Evolutionary conservation across 164 flowering plant species (phyloP).

Genomic region (Houttuynia cordata): DNA sequence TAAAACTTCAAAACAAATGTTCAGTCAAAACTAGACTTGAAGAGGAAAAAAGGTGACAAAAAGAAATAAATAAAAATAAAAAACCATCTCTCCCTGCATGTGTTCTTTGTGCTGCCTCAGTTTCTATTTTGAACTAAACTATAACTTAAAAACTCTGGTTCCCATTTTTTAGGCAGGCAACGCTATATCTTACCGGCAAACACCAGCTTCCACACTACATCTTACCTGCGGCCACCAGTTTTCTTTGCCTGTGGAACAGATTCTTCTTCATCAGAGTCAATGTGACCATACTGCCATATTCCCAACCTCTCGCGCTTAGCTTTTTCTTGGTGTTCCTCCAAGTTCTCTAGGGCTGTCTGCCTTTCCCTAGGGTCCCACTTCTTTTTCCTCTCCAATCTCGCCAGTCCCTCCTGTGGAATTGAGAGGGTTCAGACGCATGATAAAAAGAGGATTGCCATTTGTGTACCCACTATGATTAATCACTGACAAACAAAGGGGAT

Average conservation of each 20-base stretch:
- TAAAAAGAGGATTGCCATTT: background rate
- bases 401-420: slow-evolving; percentile 65
- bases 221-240: slow-evolving; percentile 55
- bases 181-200: slow-evolving; percentile 31
- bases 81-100: background rate
- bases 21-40: background rate
- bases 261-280: slow-evolving; percentile 92
- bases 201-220: slow-evolving; percentile 35
- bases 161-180: too few relatives aligned
- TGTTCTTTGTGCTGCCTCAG: slow-evolving; percentile 1
- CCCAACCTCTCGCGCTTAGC: slow-evolving; percentile 47
- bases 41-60: slow-evolving; percentile 1
- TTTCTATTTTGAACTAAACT: slow-evolving; percentile 1
- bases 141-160: slow-evolving; percentile 1
- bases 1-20: slow-evolving; percentile 6
- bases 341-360: slow-evolving; percentile 44
- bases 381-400: slow-evolving; percentile 71
- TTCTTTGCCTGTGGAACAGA: slow-evolving; percentile 48
- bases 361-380: slow-evolving; percentile 70
- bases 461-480: too few relatives aligned
- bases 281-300: slow-evolving; percentile 93
- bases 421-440: background rate
- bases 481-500: background rate
- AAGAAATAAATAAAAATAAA: background rate
- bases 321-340: slow-evolving; percentile 65